phyloP scores from a whole-genome alignment of 139 green algal species.

The Chlorella vulgaris region DNA sequence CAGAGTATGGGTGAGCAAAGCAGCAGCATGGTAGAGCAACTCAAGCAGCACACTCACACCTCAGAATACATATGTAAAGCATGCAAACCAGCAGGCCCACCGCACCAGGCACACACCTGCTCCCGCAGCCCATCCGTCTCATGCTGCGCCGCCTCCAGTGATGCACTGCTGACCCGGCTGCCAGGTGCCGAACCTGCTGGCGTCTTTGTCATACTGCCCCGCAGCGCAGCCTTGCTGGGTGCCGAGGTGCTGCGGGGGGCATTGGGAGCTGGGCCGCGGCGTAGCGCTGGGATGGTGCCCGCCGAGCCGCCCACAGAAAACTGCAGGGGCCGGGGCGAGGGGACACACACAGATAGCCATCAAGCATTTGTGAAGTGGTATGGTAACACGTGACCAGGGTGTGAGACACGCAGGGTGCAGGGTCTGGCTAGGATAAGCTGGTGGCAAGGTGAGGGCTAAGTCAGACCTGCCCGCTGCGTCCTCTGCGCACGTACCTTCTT shows the following conservation, averaged over 20 bases:
- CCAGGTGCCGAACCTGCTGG: background rate
- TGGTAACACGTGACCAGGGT: too few relatives aligned
- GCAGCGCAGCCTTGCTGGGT: constrained; percentile 10
- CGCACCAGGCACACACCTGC: constrained; percentile 34
- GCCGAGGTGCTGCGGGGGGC: background rate
- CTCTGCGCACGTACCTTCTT: constrained; percentile 26
- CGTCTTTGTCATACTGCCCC: background rate
- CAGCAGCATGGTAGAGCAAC: too few relatives aligned
- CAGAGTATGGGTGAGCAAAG: too few relatives aligned
- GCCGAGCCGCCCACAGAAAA: constrained; percentile 1
- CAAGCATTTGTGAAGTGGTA: too few relatives aligned
- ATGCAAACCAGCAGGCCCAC: too few relatives aligned
- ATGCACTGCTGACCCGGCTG: constrained; percentile 17
- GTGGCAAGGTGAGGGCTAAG: too few relatives aligned
- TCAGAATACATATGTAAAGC: too few relatives aligned
- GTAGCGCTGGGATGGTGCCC: constrained; percentile 11
- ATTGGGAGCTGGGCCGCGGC: constrained; percentile 18
- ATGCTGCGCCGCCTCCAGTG: constrained; percentile 31
- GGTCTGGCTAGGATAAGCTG: too few relatives aligned
- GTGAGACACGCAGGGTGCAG: too few relatives aligned
- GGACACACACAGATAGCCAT: too few relatives aligned
- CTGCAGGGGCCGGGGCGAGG: background rate
- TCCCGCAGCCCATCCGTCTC: constrained; percentile 20
- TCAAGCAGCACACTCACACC: too few relatives aligned
- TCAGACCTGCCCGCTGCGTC: too few relatives aligned